phyloP scores from a whole-genome alignment of 805 yeast species.

The Myxozyma sirexii region DNA sequence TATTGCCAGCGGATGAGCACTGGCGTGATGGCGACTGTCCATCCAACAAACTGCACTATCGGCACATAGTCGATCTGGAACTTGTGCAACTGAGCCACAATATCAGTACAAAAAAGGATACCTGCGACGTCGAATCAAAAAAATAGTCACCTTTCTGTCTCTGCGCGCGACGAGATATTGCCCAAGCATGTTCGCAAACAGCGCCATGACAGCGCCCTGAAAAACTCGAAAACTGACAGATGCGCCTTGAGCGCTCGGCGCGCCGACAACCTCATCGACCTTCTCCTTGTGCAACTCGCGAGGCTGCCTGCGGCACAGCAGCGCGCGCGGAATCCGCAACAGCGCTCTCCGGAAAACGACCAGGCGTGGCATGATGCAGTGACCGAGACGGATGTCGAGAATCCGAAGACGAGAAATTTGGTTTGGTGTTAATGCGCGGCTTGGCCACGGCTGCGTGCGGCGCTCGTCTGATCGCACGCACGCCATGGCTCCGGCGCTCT shows the following conservation, averaged over 20 bases:
- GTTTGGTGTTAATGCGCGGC: too few species aligned
- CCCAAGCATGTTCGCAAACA: constrained; percentile 6
- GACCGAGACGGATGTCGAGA: too few species aligned
- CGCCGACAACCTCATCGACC: background rate
- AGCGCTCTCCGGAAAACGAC: background rate
- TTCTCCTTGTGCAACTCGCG: background rate
- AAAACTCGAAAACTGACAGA: constrained; percentile 7
- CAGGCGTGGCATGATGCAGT: background rate
- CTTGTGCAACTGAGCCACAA: background rate
- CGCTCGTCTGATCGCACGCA: too few species aligned
- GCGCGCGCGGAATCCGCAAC: background rate
- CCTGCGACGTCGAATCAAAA: too few species aligned
- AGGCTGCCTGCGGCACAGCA: background rate
- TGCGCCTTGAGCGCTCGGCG: background rate
- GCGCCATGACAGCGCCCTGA: constrained; percentile 10
- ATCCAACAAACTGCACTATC: constrained; percentile 42
- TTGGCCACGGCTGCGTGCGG: too few species aligned
- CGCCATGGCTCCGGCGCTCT: too few species aligned
- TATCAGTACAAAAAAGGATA: background rate
- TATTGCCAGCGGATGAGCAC: constrained; percentile 16
- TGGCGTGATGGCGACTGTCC: constrained; percentile 22
- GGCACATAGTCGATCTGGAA: constrained; percentile 20
- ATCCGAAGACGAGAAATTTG: too few species aligned
- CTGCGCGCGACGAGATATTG: constrained; percentile 16
- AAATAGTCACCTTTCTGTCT: constrained; percentile 4